Evolutionary conservation across 176 grass and related monocot genomes (phyloP), one percentile per base, ranked within the genome.

Genomic region (Echinochloa phyllopogon): DNA sequence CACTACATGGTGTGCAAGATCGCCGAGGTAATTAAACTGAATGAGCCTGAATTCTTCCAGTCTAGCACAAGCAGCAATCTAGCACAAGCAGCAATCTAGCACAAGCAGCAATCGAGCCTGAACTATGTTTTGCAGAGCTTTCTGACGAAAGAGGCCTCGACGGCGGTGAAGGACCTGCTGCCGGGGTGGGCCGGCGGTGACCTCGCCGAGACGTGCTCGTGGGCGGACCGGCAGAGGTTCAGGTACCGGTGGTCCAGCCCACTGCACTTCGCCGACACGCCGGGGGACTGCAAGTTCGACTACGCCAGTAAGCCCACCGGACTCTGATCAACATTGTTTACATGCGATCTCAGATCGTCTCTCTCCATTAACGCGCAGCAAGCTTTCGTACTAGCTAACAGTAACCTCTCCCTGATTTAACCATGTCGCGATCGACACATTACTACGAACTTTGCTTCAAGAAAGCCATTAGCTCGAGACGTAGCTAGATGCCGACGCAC

Each of bases 1-100:
- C 93, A 95, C 81, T 92, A 90, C 87, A 95, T 95, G 90, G 58
- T 83, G 25, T 95, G 93, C 85, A 95, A 92, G 80, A 88, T 95
- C 75, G 90, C 93, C 39, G 87, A 95, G 65, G 93, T 95, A 71
- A 33, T 33, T n/a, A 33, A 33, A 33, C 29, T 10, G 44, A 55
- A 55, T 16, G 4, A 52, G 50, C 50, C 10, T 18, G 16, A 52
- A 52, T 52, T 47, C 29, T 33, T 47, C 6, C 44, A 47, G 44
- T 47, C 44, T 47, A 10, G 44, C 8, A 47, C 10, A 47, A 47
- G 1, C 44, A 11, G 44, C 44, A 47, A n/a, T 45, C 43, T 45
- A 45, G 43, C 6, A 45, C 8, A 45, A 45, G 0, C 43, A 10
- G 43, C 43, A 45, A n/a, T 45, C 43, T 45, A 45, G 43, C 6